Conservation (phyloP, 768 basidiomycete genomes). For the Russula abietina region DNA sequence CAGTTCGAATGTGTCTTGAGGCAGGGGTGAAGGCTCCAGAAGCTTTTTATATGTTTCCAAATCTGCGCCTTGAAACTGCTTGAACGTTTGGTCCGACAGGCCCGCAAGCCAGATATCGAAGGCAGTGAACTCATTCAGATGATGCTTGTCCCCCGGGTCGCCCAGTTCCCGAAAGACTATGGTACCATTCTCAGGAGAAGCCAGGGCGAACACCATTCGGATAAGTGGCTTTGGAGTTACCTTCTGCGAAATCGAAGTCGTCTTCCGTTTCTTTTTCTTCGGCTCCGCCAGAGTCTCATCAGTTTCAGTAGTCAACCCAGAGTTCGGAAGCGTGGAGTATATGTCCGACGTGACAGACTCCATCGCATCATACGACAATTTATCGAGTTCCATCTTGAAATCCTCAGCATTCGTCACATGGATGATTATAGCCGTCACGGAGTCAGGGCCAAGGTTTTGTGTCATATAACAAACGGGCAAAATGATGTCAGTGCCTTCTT, state of each 20-base stretch:
- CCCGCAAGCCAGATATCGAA: conserved; percentile 4
- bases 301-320: too few relatives aligned
- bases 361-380: not conserved
- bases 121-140: not conserved
- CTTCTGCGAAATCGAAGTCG: too few relatives aligned
- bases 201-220: not conserved
- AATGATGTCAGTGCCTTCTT: not conserved
- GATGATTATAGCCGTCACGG: not conserved
- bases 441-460: not conserved
- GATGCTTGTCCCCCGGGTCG: too few relatives aligned
- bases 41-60: too few relatives aligned
- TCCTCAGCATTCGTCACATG: not conserved
- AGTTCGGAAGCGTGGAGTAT: not conserved
- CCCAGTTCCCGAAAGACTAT: not conserved
- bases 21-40: too few relatives aligned
- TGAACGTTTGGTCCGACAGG: not conserved
- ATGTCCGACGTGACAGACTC: not conserved
- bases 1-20: too few relatives aligned
- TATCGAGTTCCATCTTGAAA: too few relatives aligned
- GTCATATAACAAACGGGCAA: not conserved
- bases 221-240: not conserved
- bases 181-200: not conserved
- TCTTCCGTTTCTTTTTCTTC: not conserved
- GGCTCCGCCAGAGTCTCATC: too few relatives aligned
- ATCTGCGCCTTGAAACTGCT: not conserved